A percentile compares a stretch with the other conserved stretches of the same genome.
Conservation (phyloP, 2,329 filamentous ascomycete genomes). For the Curvularia sp. region DNA sequence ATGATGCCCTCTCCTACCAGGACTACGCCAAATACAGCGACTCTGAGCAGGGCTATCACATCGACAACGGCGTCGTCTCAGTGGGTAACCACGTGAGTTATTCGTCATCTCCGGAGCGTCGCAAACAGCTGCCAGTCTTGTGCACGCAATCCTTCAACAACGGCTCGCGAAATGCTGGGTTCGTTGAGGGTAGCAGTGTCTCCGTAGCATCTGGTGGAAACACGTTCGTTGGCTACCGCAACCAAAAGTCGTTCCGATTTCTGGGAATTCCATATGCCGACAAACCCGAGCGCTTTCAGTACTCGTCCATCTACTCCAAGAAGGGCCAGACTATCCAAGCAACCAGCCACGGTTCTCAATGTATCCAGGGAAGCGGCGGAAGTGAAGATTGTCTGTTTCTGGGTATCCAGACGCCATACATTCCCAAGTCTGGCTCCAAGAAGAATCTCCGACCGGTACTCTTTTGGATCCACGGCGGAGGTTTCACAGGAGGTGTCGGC, state of each 20-base stretch:
- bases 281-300: slow-evolving; percentile 53
- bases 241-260: slow-evolving; percentile 59
- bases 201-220: slow-evolving; percentile 54
- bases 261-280: slow-evolving; percentile 57
- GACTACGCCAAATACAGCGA: slow-evolving; percentile 51
- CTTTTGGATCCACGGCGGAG: slow-evolving; percentile 64
- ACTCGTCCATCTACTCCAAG: slow-evolving; percentile 56
- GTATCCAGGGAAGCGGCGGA: slow-evolving; percentile 51
- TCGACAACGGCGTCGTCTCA: slow-evolving; percentile 51
- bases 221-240: slow-evolving; percentile 59
- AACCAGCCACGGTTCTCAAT: slow-evolving; percentile 56
- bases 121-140: slow-evolving; percentile 54
- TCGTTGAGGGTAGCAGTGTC: slow-evolving; percentile 43
- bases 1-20: slow-evolving; percentile 55
- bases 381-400: slow-evolving; percentile 59
- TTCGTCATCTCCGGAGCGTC: slow-evolving; percentile 31
- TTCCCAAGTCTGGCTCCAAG: slow-evolving; percentile 49
- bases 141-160: slow-evolving; percentile 60
- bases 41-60: slow-evolving; percentile 52
- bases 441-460: slow-evolving; percentile 56
- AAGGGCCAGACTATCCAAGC: slow-evolving; percentile 56
- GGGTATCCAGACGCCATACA: slow-evolving; percentile 56
- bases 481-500: slow-evolving; percentile 59
- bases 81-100: slow-evolving; percentile 48
- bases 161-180: slow-evolving; percentile 31